phyloP scores from a whole-genome alignment of 352 stramenopile genomes.

The Globisporangium paddicum region DNA sequence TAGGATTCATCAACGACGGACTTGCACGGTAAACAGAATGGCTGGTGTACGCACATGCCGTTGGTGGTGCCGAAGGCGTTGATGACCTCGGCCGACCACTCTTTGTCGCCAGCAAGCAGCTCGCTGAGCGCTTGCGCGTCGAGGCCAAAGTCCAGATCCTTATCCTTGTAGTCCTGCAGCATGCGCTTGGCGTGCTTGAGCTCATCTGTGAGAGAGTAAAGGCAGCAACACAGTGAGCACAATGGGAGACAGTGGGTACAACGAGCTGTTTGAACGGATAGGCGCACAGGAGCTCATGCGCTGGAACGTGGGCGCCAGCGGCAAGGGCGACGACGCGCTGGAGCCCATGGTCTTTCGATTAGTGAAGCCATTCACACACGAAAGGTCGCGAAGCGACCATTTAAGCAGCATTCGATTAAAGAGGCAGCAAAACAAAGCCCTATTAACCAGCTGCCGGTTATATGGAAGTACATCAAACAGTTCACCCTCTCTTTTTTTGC shows the following conservation, averaged over 20 bases:
- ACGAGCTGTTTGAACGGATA: not conserved
- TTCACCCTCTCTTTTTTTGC: too few relatives aligned
- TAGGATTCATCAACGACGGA: not conserved
- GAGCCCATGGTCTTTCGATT: conserved; percentile 34
- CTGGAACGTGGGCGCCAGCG: conserved; percentile 40
- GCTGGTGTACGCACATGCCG: conserved; percentile 45
- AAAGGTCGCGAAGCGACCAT: not conserved
- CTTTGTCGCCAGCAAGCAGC: conserved; percentile 40
- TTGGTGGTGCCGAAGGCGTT: conserved; percentile 51
- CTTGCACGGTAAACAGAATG: not conserved
- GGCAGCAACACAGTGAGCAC: not conserved
- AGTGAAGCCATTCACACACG: not conserved
- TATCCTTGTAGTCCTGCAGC: conserved; percentile 66
- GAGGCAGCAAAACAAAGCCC: not conserved
- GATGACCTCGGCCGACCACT: conserved; percentile 51
- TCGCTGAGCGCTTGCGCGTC: conserved; percentile 44
- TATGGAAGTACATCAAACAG: too few relatives aligned
- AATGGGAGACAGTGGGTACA: too few relatives aligned
- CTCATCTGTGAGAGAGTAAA: conserved; percentile 27
- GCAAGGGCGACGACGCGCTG: conserved; percentile 31
- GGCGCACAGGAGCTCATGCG: conserved; percentile 47
- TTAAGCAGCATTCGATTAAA: not conserved
- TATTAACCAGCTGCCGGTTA: too few relatives aligned
- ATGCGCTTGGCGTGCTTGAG: conserved; percentile 41
- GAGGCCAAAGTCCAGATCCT: conserved; percentile 69